Conservation (phyloP, 2,329 filamentous ascomycete genomes). For the Plectosphaerella sp. region DNA sequence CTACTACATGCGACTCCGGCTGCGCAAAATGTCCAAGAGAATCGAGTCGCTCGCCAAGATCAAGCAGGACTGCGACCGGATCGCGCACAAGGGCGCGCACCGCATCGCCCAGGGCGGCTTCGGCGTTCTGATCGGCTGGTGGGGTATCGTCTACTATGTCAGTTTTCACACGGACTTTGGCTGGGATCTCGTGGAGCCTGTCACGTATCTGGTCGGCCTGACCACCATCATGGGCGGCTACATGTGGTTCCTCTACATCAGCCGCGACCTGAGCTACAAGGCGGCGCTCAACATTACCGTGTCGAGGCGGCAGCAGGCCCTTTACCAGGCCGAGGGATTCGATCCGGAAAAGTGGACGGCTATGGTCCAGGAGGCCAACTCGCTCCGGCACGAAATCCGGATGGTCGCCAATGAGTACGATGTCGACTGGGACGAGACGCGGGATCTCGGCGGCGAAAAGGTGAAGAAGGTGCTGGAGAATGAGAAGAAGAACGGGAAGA, state of each 20-base stretch:
- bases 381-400: constrained; percentile 73
- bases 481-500: constrained; percentile 37
- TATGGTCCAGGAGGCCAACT: constrained; percentile 75
- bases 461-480: constrained; percentile 53
- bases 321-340: constrained; percentile 74
- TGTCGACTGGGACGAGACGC: constrained; percentile 79
- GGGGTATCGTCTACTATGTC: constrained; percentile 73
- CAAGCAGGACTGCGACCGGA: constrained; percentile 74
- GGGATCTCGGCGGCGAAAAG: constrained; percentile 67
- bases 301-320: constrained; percentile 66
- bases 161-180: constrained; percentile 71
- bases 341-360: constrained; percentile 73
- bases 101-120: constrained; percentile 78
- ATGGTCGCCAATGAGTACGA: constrained; percentile 81
- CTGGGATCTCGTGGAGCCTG: constrained; percentile 88
- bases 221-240: constrained; percentile 85
- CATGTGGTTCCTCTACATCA: constrained; percentile 91
- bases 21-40: constrained; percentile 65
- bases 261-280: constrained; percentile 81
- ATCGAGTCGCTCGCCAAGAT: constrained; percentile 67
- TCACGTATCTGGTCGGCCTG: constrained; percentile 86
- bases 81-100: constrained; percentile 75
- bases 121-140: constrained; percentile 69
- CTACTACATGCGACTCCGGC: constrained; percentile 73
- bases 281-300: constrained; percentile 85